Evolutionary conservation across 768 basidiomycete genomes (phyloP).

Genomic region (Albatrellus ellisii): DNA sequence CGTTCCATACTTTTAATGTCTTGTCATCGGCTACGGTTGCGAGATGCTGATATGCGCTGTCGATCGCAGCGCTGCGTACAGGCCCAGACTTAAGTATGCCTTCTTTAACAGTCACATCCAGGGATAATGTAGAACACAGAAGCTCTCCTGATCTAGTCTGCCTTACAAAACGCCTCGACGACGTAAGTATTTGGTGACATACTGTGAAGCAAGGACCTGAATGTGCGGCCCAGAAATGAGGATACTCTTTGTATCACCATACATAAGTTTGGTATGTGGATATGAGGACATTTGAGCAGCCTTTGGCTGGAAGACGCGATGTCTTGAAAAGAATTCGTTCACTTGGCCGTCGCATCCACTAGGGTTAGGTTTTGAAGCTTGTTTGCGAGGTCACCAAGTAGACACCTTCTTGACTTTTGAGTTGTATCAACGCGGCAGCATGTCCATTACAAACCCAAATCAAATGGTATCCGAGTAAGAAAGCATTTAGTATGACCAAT

Average conservation of each 20-base stretch:
- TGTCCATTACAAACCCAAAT: too few relatives aligned
- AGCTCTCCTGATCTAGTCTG: conserved; percentile 37
- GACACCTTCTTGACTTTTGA: too few relatives aligned
- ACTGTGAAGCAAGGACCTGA: conserved; percentile 44
- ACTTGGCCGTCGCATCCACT: too few relatives aligned
- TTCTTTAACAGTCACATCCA: conserved; percentile 20
- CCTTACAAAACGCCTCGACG: conserved; percentile 8
- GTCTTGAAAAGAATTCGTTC: too few relatives aligned
- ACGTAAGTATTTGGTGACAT: conserved; percentile 16
- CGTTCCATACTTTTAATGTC: conserved; percentile 57
- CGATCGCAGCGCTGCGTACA: conserved; percentile 45
- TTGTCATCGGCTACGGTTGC: conserved; percentile 75
- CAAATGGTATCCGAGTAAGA: too few relatives aligned
- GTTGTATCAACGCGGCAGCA: too few relatives aligned
- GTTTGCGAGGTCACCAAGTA: too few relatives aligned
- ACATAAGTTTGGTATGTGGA: conserved; percentile 38
- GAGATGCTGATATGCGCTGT: conserved; percentile 31
- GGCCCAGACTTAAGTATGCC: conserved; percentile 35
- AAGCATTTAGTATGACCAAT: too few relatives aligned
- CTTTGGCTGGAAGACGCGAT: too few relatives aligned
- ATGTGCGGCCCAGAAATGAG: conserved; percentile 50
- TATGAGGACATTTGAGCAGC: conserved; percentile 12
- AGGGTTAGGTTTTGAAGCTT: too few relatives aligned
- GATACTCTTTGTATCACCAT: conserved; percentile 22
- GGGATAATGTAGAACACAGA: conserved; percentile 28